Evolutionary conservation across 2,329 filamentous ascomycete genomes (phyloP).

Genomic region (Pezicula rhizophila): DNA sequence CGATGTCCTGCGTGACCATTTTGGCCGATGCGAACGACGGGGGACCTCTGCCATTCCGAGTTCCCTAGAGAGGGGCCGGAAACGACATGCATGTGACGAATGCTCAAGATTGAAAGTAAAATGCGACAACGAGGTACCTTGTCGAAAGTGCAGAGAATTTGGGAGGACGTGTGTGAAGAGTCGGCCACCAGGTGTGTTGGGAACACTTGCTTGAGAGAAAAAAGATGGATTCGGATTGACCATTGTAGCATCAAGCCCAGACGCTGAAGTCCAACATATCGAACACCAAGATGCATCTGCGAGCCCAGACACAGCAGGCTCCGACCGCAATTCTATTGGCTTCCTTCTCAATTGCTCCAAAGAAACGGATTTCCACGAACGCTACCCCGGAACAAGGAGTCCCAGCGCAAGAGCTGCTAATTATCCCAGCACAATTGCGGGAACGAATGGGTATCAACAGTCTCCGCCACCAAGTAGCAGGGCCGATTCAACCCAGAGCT

Average conservation of each 20-base stretch:
- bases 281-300: constrained; percentile 18
- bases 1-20: constrained; percentile 29
- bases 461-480: background rate
- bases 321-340: constrained; percentile 27
- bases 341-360: constrained; percentile 25
- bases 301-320: constrained; percentile 18
- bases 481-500: constrained; percentile 6
- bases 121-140: constrained; percentile 27
- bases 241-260: constrained; percentile 4
- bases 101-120: constrained; percentile 28
- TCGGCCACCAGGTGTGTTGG: constrained; percentile 14
- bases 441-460: constrained; percentile 7
- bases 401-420: constrained; percentile 10
- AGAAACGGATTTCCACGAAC: constrained; percentile 24
- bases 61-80: constrained; percentile 26
- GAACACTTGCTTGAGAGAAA: background rate
- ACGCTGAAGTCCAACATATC: constrained; percentile 15
- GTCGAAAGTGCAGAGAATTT: constrained; percentile 27
- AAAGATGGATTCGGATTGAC: background rate
- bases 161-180: constrained; percentile 25
- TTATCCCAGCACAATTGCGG: constrained; percentile 4
- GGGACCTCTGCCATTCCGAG: constrained; percentile 24
- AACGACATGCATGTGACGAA: constrained; percentile 28
- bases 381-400: constrained; percentile 21
- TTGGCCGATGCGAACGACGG: constrained; percentile 25